Percentiles rank a stretch among this genome's conserved stretches.
Evolutionary conservation across 75 land plant species (phyloP).

Genomic region (Cupressus sempervirens): DNA sequence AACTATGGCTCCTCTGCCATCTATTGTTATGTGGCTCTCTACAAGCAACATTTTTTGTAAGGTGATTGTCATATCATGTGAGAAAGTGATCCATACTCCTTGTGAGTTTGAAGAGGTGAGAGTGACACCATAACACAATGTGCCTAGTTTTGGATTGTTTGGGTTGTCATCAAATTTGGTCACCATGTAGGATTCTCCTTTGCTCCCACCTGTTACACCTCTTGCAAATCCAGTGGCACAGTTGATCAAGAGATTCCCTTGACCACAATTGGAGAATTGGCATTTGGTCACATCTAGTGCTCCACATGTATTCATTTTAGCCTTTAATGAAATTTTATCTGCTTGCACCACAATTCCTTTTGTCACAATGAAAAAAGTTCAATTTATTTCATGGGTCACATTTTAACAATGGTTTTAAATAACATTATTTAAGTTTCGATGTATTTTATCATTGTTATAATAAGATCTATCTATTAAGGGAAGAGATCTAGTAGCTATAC

Average conservation of each 20-base stretch:
- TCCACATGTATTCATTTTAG: background rate
- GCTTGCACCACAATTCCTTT: too few relatives aligned
- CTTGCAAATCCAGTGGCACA: constrained; percentile 26
- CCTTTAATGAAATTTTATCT: too few relatives aligned
- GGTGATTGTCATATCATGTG: constrained; percentile 11
- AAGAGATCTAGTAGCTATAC: too few relatives aligned
- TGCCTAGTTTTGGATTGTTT: constrained; percentile 19
- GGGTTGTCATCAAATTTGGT: constrained; percentile 24
- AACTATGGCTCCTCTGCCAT: constrained; percentile 33
- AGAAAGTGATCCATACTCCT: constrained; percentile 38
- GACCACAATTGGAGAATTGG: constrained; percentile 25
- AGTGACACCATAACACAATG: constrained; percentile 24
- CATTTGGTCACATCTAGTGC: constrained; percentile 26
- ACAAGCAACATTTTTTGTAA: constrained; percentile 27
- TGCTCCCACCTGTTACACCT: constrained; percentile 25
- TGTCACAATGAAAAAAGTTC: too few relatives aligned
- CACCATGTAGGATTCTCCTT: constrained; percentile 23
- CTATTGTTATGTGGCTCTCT: constrained; percentile 28
- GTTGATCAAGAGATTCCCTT: background rate
- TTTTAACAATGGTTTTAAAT: too few relatives aligned
- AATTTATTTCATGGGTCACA: too few relatives aligned
- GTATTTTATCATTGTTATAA: too few relatives aligned
- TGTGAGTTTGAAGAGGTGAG: background rate
- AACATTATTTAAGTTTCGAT: too few relatives aligned
- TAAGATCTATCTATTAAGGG: too few relatives aligned